Evolutionary conservation across 2,329 filamentous ascomycete species (phyloP), one percentile per base, ranked within the genome.

Genomic region (Colletotrichum cereale): DNA sequence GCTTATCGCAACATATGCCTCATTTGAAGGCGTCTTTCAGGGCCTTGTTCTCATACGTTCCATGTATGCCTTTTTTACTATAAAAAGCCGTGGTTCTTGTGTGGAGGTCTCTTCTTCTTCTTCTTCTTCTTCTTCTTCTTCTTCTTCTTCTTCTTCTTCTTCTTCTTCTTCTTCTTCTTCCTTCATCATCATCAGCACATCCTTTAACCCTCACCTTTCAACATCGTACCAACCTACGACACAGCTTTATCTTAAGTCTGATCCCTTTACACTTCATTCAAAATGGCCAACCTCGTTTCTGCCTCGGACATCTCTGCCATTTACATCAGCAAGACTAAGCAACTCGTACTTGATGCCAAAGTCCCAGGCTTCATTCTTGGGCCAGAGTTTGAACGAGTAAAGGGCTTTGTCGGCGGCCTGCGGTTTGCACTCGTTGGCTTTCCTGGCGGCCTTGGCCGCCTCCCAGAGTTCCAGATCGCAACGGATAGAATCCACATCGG

Each of bases 381-480:
- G 10, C n/a, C 55, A 31, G 18, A 58, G 5, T 58, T 58, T n/a
- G 55, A 24, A 12, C 55, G 36, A 42, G n/a, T 58, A n/a, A 24
- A 56, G 31, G 52, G 29, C 24, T 29, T 57, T 3, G 26, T 48
- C 10, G 29, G 29, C n/a, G 62, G 62, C 16, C 26, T 65, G 0
- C 18, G 10, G 16, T 68, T 68, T 40, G 42, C 66, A 10, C 61
- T 63, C 40, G 38, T 34, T 0, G 57, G 2, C 29, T 57, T 56
- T 1, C 11, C 60, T 1, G 66, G 66, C 48, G 66, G 66, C 0
- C 0, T 62, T 7, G 16, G 5, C n/a, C 24, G 0, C 2, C 29
- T 14, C 18, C n/a, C 38, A 21, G 52, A 48, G 2, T 36, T 52
- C 2, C 26, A 52, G 24, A 38, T 8, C 4, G 36, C 44, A 12